Evolutionary conservation across 2,329 filamentous ascomycete genomes (phyloP), one percentile per base, ranked within the genome.

Genomic region (Nothomitra cinnamomea): DNA sequence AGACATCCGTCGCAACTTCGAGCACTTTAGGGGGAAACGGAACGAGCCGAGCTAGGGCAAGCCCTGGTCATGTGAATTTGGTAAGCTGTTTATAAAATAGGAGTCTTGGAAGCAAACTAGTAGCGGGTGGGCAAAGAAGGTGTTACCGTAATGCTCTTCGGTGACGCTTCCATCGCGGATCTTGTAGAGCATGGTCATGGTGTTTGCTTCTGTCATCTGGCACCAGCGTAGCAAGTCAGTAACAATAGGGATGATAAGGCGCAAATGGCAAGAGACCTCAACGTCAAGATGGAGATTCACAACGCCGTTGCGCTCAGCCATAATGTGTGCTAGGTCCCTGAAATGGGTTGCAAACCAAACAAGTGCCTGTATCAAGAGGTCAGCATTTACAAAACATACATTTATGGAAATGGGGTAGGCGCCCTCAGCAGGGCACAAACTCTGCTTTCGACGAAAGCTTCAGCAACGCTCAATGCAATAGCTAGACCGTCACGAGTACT

Each of bases 331-430:
- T 1, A 98, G 72, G 57, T 95, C 86, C 36, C 78, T 74, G 63
- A 95, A 98, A 63, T 98, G 94, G 0, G 92, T 96, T 1, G 84
- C 87, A 66, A 98, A 98, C 82, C 87, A 95, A 0, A 95, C 80
- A 0, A 86, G 74, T 0, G 88, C 82, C 56, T 79, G 56, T 40
- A 38, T 24, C 8, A 41, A 45, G 55, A 15, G 56, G 48, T 54
- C 25, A 53, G 24, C 35, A 51, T 24, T 19, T 7, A 10, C 19
- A 55, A 54, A 54, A 22, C n/a, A n/a, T n/a, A n/a, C n/a, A n/a
- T n/a, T 13, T 59, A 53, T 49, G 4, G 21, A 51, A 12, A n/a
- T 7, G 24, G 38, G 2, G 3, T 51, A 36, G 22, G 17, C 21
- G 15, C 52, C 59, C 49, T 19, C 5, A 12, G 25, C 22, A 4